Base-by-base conservation (phyloP, 768 basidiomycete genomes). In the Paxillus rubicundulus region DNA sequence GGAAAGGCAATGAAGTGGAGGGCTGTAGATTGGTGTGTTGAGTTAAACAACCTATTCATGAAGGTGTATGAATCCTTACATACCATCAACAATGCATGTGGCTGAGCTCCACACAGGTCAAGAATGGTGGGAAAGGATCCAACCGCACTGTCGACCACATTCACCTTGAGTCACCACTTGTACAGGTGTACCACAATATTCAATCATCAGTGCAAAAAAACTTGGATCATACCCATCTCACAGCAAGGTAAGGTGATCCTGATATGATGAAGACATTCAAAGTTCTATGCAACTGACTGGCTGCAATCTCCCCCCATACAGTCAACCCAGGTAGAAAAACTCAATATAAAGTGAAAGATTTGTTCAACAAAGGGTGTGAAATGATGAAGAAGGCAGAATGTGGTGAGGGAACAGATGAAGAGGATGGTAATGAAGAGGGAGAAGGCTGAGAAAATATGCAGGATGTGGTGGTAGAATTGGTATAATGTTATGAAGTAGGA, bases 1-100 rank as follows among this genome's bases (percentile, higher is more conserved):
- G 74, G 75, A 0, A 61, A 64, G 32, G 44, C 50, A 8, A 59
- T 62, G 3, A 52, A 54, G 0, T 79, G 69, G 34, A 55, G 65
- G 1, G 67, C 61, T 0, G 58, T 75, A 2, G 76, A 78, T 45
- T 78, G 74, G 75, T 46, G 68, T 8, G 58, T 74, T 1, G 74
- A 80, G 51, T 60, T 70, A 2, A 70, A 76, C 28, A 78, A 78
- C 50, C 63, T 77, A 1, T 75, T 69, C n/a, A 75, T 65, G 5
- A 79, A 77, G 61, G 74, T 74, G 17, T 6, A 17, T 12, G 36
- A 37, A 17, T 21, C 21, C 5, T 37, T 17, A 14, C 36, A 14
- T 37, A 37, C 36, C 36, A 16, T 14, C 4, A 3, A 3, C 36
- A 14, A 16, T 30, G 30, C 10, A 21, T 21, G 21, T 21, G 21